A percentile compares a stretch with the other conserved stretches of the same genome.
Evolutionary conservation across 2,329 filamentous ascomycete species (phyloP).

Genomic region (Hymenoscyphus fructigenus): DNA sequence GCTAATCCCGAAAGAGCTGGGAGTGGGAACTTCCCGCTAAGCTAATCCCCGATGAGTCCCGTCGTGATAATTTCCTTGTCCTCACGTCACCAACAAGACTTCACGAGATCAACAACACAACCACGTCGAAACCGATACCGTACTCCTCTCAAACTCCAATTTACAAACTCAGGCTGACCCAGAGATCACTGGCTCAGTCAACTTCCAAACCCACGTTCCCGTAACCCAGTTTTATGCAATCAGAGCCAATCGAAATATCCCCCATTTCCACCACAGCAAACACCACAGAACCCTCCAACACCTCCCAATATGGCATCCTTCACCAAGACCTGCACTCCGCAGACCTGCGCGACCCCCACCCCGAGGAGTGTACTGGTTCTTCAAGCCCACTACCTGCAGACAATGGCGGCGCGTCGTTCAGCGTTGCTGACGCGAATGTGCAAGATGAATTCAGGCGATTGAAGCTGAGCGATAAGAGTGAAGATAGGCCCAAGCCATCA

Average conservation of each 20-base stretch:
- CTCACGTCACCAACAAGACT: constrained; percentile 16
- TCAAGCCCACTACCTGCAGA: constrained; percentile 29
- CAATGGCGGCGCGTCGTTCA: constrained; percentile 30
- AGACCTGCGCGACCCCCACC: constrained; percentile 38
- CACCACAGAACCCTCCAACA: constrained; percentile 35
- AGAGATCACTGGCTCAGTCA: constrained; percentile 38
- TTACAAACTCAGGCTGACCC: constrained; percentile 33
- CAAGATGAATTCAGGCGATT: constrained; percentile 53
- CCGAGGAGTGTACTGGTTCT: constrained; percentile 13
- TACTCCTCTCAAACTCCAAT: constrained; percentile 11
- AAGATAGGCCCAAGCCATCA: constrained; percentile 33
- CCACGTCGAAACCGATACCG: not conserved
- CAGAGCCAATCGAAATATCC: constrained; percentile 51
- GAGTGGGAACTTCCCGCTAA: not conserved
- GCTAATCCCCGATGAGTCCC: constrained; percentile 3
- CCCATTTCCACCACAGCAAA: constrained; percentile 43
- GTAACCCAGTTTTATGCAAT: constrained; percentile 62
- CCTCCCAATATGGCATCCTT: constrained; percentile 58
- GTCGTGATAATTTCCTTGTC: constrained; percentile 14
- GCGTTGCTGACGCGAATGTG: constrained; percentile 45
- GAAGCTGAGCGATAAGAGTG: constrained; percentile 42
- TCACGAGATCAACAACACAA: constrained; percentile 11
- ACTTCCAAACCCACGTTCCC: constrained; percentile 19
- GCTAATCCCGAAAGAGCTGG: not conserved
- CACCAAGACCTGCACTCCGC: constrained; percentile 43